These are phyloP conservation scores for Colletotrichum sp. DNA, from an alignment of 2,329 filamentous ascomycete species.

Conservation along the genomic window DNA sequence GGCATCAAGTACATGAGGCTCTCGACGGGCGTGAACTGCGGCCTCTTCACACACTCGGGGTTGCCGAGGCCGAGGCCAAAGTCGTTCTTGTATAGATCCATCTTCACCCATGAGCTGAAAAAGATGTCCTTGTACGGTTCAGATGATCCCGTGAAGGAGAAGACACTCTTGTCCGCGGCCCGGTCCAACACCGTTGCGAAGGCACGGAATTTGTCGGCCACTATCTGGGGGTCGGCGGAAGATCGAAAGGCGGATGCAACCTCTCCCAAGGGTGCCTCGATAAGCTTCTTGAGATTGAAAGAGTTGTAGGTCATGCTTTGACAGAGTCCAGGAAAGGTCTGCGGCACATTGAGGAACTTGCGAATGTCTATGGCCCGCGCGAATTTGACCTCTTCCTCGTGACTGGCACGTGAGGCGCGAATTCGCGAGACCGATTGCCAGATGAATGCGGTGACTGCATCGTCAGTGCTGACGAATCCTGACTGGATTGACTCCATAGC, in stretches of 20 bases:
- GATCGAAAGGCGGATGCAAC: slow-evolving; percentile 37
- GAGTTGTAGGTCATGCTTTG: slow-evolving; percentile 50
- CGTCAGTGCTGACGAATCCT: slow-evolving; percentile 57
- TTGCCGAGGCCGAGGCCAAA: slow-evolving; percentile 52
- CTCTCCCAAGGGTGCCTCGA: slow-evolving; percentile 23
- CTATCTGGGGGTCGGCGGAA: slow-evolving; percentile 38
- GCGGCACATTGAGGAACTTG: slow-evolving; percentile 42
- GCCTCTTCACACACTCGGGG: slow-evolving; percentile 52
- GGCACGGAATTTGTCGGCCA: slow-evolving; percentile 40
- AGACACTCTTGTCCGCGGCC: slow-evolving; percentile 36
- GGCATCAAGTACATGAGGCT: slow-evolving; percentile 57
- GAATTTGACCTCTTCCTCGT: slow-evolving; percentile 28
- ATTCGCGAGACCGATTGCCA: slow-evolving; percentile 50
- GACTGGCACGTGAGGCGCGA: slow-evolving; percentile 39
- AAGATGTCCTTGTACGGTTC: slow-evolving; percentile 48
- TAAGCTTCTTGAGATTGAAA: slow-evolving; percentile 31
- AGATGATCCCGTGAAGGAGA: slow-evolving; percentile 39
- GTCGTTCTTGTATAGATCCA: slow-evolving; percentile 48
- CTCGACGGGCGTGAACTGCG: slow-evolving; percentile 49
- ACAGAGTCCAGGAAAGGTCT: slow-evolving; percentile 52
- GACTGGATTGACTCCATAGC: slow-evolving; percentile 32
- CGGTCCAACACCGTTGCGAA: slow-evolving; percentile 44
- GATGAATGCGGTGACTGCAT: slow-evolving; percentile 55
- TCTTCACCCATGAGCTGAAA: slow-evolving; percentile 60
- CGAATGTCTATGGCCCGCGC: slow-evolving; percentile 56